Evolutionary conservation across 2,329 filamentous ascomycete species (phyloP).

Genomic region (Coleophoma cylindrospora): DNA sequence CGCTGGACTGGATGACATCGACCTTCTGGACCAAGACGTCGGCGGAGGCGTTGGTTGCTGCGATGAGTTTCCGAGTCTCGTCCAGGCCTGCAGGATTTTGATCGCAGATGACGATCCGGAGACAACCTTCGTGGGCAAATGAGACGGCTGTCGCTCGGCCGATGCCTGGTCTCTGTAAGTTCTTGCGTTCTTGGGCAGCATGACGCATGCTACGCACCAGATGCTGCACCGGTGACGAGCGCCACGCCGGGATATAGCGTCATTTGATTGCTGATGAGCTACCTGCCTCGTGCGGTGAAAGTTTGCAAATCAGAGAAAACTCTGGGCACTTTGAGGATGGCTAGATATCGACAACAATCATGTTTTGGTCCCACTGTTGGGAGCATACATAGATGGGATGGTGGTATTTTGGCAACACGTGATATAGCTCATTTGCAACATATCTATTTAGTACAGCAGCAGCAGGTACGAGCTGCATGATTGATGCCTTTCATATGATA

Average conservation of each 20-base stretch:
- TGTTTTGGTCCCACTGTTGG: no score
- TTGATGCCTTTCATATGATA: no score
- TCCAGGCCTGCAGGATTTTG: constrained; percentile 30
- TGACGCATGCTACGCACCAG: constrained; percentile 9
- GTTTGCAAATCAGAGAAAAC: no score
- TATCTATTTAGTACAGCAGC: no score
- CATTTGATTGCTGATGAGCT: background rate
- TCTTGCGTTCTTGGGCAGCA: background rate
- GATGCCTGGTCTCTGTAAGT: constrained; percentile 29
- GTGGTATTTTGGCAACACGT: no score
- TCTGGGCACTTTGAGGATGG: no score
- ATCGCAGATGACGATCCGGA: constrained; percentile 35
- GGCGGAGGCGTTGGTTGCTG: constrained; percentile 10
- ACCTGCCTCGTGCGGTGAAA: no score
- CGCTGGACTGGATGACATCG: constrained; percentile 30
- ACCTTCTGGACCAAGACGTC: constrained; percentile 22
- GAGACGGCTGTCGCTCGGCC: constrained; percentile 37
- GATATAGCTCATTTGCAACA: no score
- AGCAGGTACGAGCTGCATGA: no score
- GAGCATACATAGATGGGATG: no score
- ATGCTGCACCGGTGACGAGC: constrained; percentile 19
- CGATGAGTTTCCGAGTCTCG: constrained; percentile 21
- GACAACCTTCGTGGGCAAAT: constrained; percentile 39
- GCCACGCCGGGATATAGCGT: constrained; percentile 13
- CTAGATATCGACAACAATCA: no score